A percentile compares a stretch with the other conserved stretches of the same genome.
These are phyloP conservation scores for Austroboletus rostrupii DNA, from an alignment of 1,284 basidiomycete species.

Conservation along the genomic window DNA sequence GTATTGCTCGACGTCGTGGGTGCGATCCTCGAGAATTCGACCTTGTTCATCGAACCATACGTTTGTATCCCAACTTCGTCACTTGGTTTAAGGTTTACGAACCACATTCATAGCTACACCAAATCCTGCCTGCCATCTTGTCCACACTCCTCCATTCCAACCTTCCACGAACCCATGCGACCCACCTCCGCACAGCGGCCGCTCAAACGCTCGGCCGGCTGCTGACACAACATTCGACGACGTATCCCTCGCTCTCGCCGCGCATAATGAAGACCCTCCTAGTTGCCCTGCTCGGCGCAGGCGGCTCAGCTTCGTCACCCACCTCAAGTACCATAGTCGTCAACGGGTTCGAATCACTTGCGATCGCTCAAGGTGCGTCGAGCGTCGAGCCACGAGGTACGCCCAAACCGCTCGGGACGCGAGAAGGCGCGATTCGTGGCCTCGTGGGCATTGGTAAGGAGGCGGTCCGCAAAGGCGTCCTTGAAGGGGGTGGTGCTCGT, in stretches of 20 bases:
- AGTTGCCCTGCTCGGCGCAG: constrained; percentile 63
- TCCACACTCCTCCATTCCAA: constrained; percentile 87
- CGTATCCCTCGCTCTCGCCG: constrained; percentile 81
- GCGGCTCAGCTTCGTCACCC: constrained; percentile 9
- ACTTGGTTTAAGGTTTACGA: background rate
- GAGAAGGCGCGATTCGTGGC: constrained; percentile 84
- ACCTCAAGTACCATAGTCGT: constrained; percentile 15
- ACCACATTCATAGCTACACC: constrained; percentile 68
- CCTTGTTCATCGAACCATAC: constrained; percentile 95
- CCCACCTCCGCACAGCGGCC: constrained; percentile 71
- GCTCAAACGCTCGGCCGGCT: constrained; percentile 82
- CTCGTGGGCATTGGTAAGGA: constrained; percentile 80
- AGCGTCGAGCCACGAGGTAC: constrained; percentile 37
- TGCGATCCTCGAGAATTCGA: constrained; percentile 79
- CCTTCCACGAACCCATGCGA: constrained; percentile 55
- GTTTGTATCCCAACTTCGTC: constrained; percentile 46
- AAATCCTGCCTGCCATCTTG: constrained; percentile 90
- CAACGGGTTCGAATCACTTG: constrained; percentile 28
- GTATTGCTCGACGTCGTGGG: constrained; percentile 80
- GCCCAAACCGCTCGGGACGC: constrained; percentile 68
- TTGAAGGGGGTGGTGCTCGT: constrained; percentile 72
- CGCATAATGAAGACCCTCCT: constrained; percentile 92
- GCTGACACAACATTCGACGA: constrained; percentile 72
- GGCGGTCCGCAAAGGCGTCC: constrained; percentile 74
- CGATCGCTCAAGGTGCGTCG: constrained; percentile 17